Base-by-base conservation (phyloP, 257 asterid species). In the Solanum ahanhuiri region DNA sequence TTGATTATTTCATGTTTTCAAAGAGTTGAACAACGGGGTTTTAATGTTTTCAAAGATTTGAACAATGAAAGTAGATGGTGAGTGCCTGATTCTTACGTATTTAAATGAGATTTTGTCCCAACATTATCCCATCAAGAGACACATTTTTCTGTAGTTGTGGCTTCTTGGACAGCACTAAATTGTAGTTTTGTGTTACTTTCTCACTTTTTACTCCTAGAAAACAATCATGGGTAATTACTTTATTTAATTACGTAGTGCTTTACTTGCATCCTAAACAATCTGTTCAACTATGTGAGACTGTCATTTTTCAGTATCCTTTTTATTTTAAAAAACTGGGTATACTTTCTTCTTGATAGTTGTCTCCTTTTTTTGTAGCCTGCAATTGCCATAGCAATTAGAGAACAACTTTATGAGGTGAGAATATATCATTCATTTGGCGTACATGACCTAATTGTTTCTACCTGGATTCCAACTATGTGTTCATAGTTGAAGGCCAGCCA, bases 371-470 rank as follows among this genome's bases (percentile, higher is more conserved):
- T 90, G 87, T 96, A 96, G 99, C 99, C 98, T 86, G 98, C 98
- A 82, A 86, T 97, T 90, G 96, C 99, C 84, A 91, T 97, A 91
- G 93, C 99, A 79, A 94, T 97, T 73, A 87, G 99, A 85, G 99
- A 97, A 89, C 98, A 97, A 86, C 96, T 97, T 35, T 97, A 94
- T 58, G 98, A 97, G 98, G 99, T 96, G 88, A 90, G 92, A 34
- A 83, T 75, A 7, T 30, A 34, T 45, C 79, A 76, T 90, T n/a
- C 48, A 12, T 41, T 87, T 91, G 64, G 30, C 39, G 15, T 71
- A 45, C 82, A 23, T 67, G 57, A 66, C 86, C 34, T 57, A 35
- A 34, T 72, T 85, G 22, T 31, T 73, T 70, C 7, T 35, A 77
- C 30, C 30, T 81, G 20, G 14, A 33, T 48, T 48, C 64, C 43